These are phyloP conservation scores for Choiromyces venosus DNA, from an alignment of 495 filamentous ascomycete species.

Conservation along the genomic window DNA sequence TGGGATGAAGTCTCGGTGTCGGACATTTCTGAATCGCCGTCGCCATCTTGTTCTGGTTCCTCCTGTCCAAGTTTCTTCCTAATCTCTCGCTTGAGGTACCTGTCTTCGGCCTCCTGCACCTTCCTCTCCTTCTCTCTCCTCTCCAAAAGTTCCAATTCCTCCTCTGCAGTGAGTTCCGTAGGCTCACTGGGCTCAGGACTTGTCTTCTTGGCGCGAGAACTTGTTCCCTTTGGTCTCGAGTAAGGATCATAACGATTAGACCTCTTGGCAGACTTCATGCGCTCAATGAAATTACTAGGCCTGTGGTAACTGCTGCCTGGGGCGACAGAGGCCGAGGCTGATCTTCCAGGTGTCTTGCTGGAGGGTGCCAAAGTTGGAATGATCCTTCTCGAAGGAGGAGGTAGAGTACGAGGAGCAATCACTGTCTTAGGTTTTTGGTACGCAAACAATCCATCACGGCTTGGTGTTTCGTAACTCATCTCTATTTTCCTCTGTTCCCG, in stretches of 20 bases:
- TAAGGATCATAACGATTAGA: slow-evolving; percentile 35
- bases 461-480: slow-evolving; percentile 28
- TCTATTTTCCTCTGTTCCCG: slow-evolving; percentile 5
- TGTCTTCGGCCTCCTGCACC: slow-evolving; percentile 35
- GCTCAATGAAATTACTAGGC: slow-evolving; percentile 40
- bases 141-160: slow-evolving; percentile 34
- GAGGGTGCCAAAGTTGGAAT: slow-evolving; percentile 30
- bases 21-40: slow-evolving; percentile 36
- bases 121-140: slow-evolving; percentile 35
- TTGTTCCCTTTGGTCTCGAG: slow-evolving; percentile 9
- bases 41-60: slow-evolving; percentile 6
- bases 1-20: slow-evolving; percentile 29
- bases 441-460: slow-evolving; percentile 20
- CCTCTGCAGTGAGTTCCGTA: slow-evolving; percentile 35
- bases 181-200: slow-evolving; percentile 20
- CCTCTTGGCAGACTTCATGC: slow-evolving; percentile 32
- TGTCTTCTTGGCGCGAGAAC: slow-evolving; percentile 7
- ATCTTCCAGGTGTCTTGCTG: slow-evolving; percentile 13
- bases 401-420: slow-evolving; percentile 18
- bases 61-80: slow-evolving; percentile 23
- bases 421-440: slow-evolving; percentile 25
- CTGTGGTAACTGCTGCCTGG: slow-evolving; percentile 21
- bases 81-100: slow-evolving; percentile 35
- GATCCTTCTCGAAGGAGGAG: slow-evolving; percentile 23
- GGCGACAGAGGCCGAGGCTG: slow-evolving; percentile 4